phyloP scores from a whole-genome alignment of 352 stramenopile genomes.

The Globisporangium lucens region DNA sequence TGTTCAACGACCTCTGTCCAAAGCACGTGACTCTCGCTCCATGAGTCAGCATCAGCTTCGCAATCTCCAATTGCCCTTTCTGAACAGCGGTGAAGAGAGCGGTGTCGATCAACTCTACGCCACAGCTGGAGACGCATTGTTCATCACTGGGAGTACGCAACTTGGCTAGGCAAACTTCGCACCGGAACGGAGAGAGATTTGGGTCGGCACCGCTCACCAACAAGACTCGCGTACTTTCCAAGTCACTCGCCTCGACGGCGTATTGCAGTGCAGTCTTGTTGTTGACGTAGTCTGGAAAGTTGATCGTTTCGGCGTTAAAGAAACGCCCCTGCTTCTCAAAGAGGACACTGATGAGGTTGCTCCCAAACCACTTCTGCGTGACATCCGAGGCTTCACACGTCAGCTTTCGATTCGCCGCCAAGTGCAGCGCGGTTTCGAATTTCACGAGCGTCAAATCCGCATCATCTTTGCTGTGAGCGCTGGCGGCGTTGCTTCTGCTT shows the following conservation, averaged over 20 bases:
- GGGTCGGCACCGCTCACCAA: constrained; percentile 36
- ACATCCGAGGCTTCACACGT: constrained; percentile 25
- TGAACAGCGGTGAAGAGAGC: constrained; percentile 40
- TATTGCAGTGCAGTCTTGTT: constrained; percentile 62
- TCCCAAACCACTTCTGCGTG: constrained; percentile 45
- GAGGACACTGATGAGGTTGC: constrained; percentile 50
- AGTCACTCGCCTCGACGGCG: constrained; percentile 45
- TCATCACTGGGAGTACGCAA: constrained; percentile 9
- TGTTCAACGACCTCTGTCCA: constrained; percentile 33
- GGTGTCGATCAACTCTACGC: constrained; percentile 41
- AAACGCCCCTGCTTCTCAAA: constrained; percentile 33
- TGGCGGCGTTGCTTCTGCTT: not conserved
- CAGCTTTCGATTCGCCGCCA: constrained; percentile 44
- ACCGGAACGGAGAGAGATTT: constrained; percentile 54
- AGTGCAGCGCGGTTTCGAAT: constrained; percentile 49
- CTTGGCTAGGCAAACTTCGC: constrained; percentile 27
- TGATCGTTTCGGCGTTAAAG: constrained; percentile 38
- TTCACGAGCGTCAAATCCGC: constrained; percentile 30
- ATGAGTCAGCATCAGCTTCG: constrained; percentile 37
- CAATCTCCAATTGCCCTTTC: constrained; percentile 29
- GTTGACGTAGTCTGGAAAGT: constrained; percentile 41
- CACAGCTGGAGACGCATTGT: constrained; percentile 34
- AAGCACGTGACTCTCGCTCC: constrained; percentile 40
- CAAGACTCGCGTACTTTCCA: constrained; percentile 34
- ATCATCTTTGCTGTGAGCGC: not conserved